phyloP scores from a whole-genome alignment of 371 early-diverging fungal species.

The Rhizopus microsporus region DNA sequence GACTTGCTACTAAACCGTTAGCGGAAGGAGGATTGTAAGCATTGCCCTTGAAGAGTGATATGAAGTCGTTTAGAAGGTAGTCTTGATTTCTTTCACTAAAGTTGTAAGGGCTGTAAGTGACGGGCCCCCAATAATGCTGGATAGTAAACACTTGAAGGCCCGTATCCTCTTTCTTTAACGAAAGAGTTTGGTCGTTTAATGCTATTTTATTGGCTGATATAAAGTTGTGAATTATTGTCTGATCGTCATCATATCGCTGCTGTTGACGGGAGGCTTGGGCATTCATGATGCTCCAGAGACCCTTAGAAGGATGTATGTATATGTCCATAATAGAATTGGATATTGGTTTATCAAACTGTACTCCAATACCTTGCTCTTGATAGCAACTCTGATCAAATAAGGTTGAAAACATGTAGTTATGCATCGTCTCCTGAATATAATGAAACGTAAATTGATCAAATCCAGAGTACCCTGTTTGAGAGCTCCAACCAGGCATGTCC shows the following conservation, averaged over 20 bases:
- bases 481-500: conserved; percentile 60
- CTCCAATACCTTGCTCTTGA: conserved; percentile 42
- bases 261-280: conserved; percentile 37
- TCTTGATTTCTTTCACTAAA: conserved; percentile 76
- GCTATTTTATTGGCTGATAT: conserved; percentile 41
- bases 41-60: conserved; percentile 68
- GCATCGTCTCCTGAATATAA: conserved; percentile 81
- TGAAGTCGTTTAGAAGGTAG: conserved; percentile 76
- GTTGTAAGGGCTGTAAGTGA: conserved; percentile 70
- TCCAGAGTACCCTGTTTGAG: conserved; percentile 12
- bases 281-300: conserved; percentile 62
- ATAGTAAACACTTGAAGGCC: conserved; percentile 63
- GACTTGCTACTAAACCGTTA: conserved; percentile 73
- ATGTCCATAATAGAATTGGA: conserved; percentile 40
- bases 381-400: conserved; percentile 49
- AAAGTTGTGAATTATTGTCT: conserved; percentile 33
- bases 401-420: conserved; percentile 61
- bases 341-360: conserved; percentile 34
- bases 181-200: conserved; percentile 23
- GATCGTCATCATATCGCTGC: conserved; percentile 37
- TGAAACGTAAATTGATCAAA: conserved; percentile 79
- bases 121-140: conserved; percentile 76
- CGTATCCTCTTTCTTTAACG: conserved; percentile 42
- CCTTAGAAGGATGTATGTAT: conserved; percentile 48
- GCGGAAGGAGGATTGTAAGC: conserved; percentile 53